A percentile compares a stretch with the other conserved stretches of the same genome.
Conservation (phyloP, 2,329 filamentous ascomycete genomes). For the Rhynchosporium secalis region DNA sequence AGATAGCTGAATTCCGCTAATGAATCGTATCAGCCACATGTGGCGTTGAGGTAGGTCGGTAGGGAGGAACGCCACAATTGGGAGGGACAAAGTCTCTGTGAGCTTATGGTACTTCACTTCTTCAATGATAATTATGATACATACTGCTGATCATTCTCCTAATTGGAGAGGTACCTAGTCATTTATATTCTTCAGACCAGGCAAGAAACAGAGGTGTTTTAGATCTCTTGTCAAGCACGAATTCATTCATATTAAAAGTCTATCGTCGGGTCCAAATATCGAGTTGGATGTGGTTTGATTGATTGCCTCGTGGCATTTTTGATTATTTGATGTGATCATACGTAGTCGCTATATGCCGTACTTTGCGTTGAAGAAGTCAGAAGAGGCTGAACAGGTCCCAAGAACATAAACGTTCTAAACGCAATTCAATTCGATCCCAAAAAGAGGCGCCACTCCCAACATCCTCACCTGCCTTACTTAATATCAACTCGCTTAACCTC, state of each 20-base stretch:
- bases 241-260: too few relatives aligned
- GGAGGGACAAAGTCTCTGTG: background rate
- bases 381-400: background rate
- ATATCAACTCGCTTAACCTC: conserved; percentile 62
- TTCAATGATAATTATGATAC: too few relatives aligned
- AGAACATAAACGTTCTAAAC: conserved; percentile 10
- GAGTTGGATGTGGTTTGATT: background rate
- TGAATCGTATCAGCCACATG: background rate
- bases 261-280: too few relatives aligned
- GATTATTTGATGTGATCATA: conserved; percentile 22
- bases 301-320: conserved; percentile 35
- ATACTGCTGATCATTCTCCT: too few relatives aligned
- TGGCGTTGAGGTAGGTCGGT: conserved; percentile 7
- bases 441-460: background rate
- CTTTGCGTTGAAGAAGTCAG: conserved; percentile 18
- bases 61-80: conserved; percentile 6
- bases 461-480: conserved; percentile 35
- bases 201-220: too few relatives aligned
- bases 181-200: too few relatives aligned
- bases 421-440: conserved; percentile 16
- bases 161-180: too few relatives aligned
- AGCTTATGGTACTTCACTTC: too few relatives aligned
- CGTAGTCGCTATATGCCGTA: conserved; percentile 23
- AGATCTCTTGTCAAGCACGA: too few relatives aligned
- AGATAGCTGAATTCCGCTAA: background rate